Base-by-base conservation (phyloP, 2,329 filamentous ascomycete species). In the Fusarium citri region DNA sequence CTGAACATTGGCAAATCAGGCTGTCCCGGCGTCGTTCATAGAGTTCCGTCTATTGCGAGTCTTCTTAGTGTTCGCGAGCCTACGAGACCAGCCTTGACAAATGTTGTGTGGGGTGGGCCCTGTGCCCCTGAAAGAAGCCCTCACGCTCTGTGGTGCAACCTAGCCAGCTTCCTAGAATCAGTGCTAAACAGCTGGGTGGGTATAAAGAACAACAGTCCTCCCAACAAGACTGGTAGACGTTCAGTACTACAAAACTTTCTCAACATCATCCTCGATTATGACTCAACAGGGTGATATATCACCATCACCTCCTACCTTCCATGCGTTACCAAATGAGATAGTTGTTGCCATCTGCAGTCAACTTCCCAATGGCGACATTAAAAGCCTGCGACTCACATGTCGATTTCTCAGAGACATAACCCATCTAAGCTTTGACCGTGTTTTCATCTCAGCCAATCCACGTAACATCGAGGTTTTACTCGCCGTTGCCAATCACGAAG, bases 381-480 rank as follows among this genome's bases (percentile, higher is more conserved):
- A 62, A 2, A 46, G 12, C 20, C 16, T 62, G n/a, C 55, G 55
- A 9, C 40, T 60, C 0, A 28, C 55, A 1, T 60, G 30, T 25
- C 14, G 45, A 43, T 2, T 18, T 23, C 15, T 62, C 3, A 12
- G 8, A 49, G 23, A 31, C 0, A 61, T 18, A 8, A 22, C 57
- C 4, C 3, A 1, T 6, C 8, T 64, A 0, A 1, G 28, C n/a
- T 10, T 64, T 16, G 16, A 56, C 11, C 56, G 63, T n/a, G 22
- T 62, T 12, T 67, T 62, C 0, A 57, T 67, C 14, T 67, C 64
- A 6, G 12, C 63, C 0, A 62, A 37, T 11, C 50, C 23, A 11
- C 41, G 22, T 8, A 66, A 66, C 5, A 0, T 66, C 3, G 20
- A 51, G 2, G 64, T 45, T 3, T 22, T 66, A 1, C 56, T 45